Percentiles rank a stretch among this genome's conserved stretches.
Conservation (phyloP, 208 protist genomes). For the Angomonas desouzai region DNA sequence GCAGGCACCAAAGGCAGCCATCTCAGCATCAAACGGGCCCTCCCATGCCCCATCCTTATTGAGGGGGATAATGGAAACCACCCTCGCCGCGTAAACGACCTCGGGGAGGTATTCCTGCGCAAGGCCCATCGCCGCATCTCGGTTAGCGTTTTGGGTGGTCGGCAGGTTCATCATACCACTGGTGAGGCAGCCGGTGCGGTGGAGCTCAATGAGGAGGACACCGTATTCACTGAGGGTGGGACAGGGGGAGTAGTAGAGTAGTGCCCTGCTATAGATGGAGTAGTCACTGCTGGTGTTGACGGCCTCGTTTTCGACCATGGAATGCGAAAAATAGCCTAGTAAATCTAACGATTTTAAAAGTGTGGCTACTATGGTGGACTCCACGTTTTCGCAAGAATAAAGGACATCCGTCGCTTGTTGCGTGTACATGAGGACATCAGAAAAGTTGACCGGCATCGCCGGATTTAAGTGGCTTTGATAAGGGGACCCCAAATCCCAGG, state of each 20-base stretch:
- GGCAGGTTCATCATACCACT: constrained; percentile 41
- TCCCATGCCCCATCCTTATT: constrained; percentile 59
- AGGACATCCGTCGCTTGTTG: constrained; percentile 19
- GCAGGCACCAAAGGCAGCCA: constrained; percentile 76
- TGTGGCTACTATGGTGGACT: constrained; percentile 47
- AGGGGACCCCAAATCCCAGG: constrained; percentile 42
- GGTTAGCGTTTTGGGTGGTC: no score
- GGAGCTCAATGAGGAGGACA: constrained; percentile 82
- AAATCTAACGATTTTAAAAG: constrained; percentile 85
- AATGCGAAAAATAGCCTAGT: constrained; percentile 89
- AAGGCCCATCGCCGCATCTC: no score
- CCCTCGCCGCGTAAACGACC: constrained; percentile 65
- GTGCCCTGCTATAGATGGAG: constrained; percentile 55
- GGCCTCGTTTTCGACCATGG: no score
- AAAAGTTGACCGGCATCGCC: constrained; percentile 32
- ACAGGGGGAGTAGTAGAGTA: constrained; percentile 46
- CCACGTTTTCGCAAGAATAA: constrained; percentile 26
- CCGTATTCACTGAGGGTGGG: constrained; percentile 77
- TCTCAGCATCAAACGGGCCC: constrained; percentile 76
- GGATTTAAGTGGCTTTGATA: constrained; percentile 7
- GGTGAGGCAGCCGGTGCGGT: constrained; percentile 61
- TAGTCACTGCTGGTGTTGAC: constrained; percentile 56
- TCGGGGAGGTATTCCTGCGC: constrained; percentile 16
- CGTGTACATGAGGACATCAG: constrained; percentile 50
- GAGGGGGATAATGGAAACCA: constrained; percentile 79